Percentiles rank a stretch among this genome's conserved stretches.
Evolutionary conservation across 768 basidiomycete genomes (phyloP).

Genomic region (Rhodosporidiobolus odoratus): DNA sequence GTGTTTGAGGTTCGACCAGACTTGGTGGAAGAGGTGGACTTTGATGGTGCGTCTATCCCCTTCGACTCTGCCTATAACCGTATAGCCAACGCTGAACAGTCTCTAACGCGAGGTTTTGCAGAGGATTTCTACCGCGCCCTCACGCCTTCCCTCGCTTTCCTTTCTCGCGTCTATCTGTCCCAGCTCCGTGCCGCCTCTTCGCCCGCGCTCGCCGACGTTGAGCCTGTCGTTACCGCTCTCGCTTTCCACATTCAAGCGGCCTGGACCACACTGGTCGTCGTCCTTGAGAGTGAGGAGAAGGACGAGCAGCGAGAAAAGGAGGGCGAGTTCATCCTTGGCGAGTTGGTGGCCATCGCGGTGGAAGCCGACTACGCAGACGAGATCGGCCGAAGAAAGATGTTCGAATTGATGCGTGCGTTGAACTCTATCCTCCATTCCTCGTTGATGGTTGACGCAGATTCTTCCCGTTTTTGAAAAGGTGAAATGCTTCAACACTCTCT

Average conservation of each 20-base stretch:
- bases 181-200: slow-evolving; percentile 59
- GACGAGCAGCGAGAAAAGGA: slow-evolving; percentile 51
- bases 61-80: not conserved
- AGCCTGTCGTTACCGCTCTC: slow-evolving; percentile 78
- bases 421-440: not conserved
- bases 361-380: slow-evolving; percentile 87
- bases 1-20: slow-evolving; percentile 64
- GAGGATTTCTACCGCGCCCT: slow-evolving; percentile 67
- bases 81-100: not conserved
- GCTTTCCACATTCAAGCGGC: slow-evolving; percentile 67
- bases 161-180: slow-evolving; percentile 76
- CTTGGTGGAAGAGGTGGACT: slow-evolving; percentile 63
- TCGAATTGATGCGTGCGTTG: slow-evolving; percentile 69
- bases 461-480: slow-evolving; percentile 49
- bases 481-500: slow-evolving; percentile 70
- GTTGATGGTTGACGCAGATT: not conserved
- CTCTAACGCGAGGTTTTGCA: slow-evolving; percentile 44
- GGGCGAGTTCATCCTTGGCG: slow-evolving; percentile 66
- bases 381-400: slow-evolving; percentile 81
- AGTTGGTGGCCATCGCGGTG: slow-evolving; percentile 71
- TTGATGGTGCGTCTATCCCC: slow-evolving; percentile 56
- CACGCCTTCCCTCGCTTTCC: slow-evolving; percentile 69
- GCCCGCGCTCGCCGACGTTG: slow-evolving; percentile 58
- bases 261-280: slow-evolving; percentile 62
- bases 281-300: slow-evolving; percentile 44